Evolutionary conservation across 2,329 filamentous ascomycete species (phyloP).

Genomic region (Tolypocladium pustulatum): DNA sequence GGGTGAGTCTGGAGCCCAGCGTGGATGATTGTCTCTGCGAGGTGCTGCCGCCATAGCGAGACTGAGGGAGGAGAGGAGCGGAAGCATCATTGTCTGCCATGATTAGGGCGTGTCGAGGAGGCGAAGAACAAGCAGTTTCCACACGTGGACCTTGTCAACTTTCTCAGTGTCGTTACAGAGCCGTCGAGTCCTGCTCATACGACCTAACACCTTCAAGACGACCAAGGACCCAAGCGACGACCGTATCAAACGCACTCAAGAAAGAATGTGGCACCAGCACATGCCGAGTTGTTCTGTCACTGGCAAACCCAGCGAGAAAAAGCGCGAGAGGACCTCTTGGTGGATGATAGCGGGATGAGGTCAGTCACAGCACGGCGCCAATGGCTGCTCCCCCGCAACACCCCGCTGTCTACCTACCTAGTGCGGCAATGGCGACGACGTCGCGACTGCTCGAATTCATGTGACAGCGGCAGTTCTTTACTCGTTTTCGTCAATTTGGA

Average conservation of each 20-base stretch:
- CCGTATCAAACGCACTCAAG: background rate
- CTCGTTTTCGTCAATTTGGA: background rate
- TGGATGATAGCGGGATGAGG: background rate
- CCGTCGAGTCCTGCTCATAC: background rate
- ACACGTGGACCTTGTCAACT: background rate
- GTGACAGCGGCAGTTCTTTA: background rate
- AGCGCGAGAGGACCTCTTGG: background rate
- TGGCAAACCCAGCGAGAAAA: too few species aligned
- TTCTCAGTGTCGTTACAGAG: background rate
- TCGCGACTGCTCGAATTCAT: background rate
- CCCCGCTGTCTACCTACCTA: background rate
- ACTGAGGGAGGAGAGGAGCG: background rate
- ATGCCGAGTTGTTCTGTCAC: background rate
- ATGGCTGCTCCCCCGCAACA: background rate
- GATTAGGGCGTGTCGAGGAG: background rate
- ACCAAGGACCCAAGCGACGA: background rate
- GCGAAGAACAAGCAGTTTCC: background rate
- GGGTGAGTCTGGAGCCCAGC: background rate
- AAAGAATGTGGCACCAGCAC: background rate
- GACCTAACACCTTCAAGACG: too few species aligned
- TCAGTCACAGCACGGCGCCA: background rate
- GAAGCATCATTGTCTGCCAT: background rate
- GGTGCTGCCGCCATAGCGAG: background rate
- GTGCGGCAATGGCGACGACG: background rate
- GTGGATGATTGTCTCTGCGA: background rate